Conservation (phyloP, 169 alveolate genomes). For the Neospora caninum region DNA sequence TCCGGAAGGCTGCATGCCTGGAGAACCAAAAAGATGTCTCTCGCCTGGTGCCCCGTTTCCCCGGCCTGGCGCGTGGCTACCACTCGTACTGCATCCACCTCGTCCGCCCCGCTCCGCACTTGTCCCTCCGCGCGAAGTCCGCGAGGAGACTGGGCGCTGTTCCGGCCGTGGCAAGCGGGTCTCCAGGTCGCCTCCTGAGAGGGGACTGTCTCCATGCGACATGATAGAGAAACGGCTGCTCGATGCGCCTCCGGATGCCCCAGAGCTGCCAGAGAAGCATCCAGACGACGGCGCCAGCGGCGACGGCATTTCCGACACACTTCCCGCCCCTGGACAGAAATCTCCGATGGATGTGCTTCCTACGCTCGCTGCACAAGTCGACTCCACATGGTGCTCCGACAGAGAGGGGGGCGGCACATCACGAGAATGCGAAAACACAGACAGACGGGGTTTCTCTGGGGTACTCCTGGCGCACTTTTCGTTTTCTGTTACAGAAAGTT, state of each 20-base stretch:
- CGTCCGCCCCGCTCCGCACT: not conserved
- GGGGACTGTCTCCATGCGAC: not conserved
- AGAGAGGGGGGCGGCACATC: not conserved
- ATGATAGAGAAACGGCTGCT: not conserved
- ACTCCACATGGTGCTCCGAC: not conserved
- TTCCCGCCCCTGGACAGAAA: not conserved
- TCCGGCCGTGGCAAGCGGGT: not conserved
- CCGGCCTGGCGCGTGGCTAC: not conserved
- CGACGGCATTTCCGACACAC: not conserved
- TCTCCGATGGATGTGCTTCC: not conserved
- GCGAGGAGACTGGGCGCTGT: not conserved
- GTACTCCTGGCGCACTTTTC: too few relatives aligned
- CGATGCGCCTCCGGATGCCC: not conserved
- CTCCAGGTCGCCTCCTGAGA: not conserved
- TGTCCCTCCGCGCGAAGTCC: not conserved
- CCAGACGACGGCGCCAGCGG: not conserved
- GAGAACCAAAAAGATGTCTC: not conserved
- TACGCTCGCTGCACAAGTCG: not conserved
- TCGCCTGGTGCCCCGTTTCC: not conserved
- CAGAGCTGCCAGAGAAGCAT: not conserved
- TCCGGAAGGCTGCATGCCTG: not conserved
- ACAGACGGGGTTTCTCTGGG: too few relatives aligned
- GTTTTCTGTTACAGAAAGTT: too few relatives aligned
- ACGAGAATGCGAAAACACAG: not conserved
- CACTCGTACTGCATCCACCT: not conserved